A percentile compares a stretch with the other conserved stretches of the same genome.
Conservation (phyloP, 1,284 basidiomycete genomes). For the Anthracocystis setariae region DNA sequence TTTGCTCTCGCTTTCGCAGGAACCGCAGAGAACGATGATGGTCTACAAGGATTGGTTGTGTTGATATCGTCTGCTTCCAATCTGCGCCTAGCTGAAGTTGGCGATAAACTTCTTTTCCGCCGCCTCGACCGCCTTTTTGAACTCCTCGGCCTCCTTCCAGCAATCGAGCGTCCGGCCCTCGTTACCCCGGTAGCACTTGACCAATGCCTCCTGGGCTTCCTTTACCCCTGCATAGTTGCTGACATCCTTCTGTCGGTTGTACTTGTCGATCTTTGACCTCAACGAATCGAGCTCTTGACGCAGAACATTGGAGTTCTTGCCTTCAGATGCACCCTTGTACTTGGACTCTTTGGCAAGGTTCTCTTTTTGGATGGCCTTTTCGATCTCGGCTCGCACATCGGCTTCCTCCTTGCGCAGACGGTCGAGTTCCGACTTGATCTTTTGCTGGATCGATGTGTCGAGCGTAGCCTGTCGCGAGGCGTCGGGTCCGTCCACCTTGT, state of each 20-base stretch:
- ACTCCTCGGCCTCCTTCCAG: conserved; percentile 78
- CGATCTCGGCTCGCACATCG: conserved; percentile 59
- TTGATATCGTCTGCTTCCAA: not conserved
- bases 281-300: conserved; percentile 61
- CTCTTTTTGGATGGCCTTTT: conserved; percentile 63
- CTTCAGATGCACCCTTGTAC: conserved; percentile 48
- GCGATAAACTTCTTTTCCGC: conserved; percentile 72
- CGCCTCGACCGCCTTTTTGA: conserved; percentile 76
- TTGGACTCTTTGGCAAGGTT: conserved; percentile 56
- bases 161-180: conserved; percentile 76
- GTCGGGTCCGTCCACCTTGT: conserved; percentile 43
- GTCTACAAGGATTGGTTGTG: conserved; percentile 1
- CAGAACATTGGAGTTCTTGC: conserved; percentile 58
- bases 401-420: conserved; percentile 60
- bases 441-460: conserved; percentile 58
- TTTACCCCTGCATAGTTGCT: conserved; percentile 74
- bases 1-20: not conserved
- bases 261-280: conserved; percentile 77
- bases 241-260: conserved; percentile 74
- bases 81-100: conserved; percentile 18
- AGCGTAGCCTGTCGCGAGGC: conserved; percentile 52
- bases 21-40: not conserved
- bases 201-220: conserved; percentile 73
- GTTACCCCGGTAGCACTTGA: conserved; percentile 80
- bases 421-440: conserved; percentile 61